These are phyloP conservation scores for Podila clonocystis DNA, from an alignment of 192 early-diverging fungal species.

Conservation along the genomic window DNA sequence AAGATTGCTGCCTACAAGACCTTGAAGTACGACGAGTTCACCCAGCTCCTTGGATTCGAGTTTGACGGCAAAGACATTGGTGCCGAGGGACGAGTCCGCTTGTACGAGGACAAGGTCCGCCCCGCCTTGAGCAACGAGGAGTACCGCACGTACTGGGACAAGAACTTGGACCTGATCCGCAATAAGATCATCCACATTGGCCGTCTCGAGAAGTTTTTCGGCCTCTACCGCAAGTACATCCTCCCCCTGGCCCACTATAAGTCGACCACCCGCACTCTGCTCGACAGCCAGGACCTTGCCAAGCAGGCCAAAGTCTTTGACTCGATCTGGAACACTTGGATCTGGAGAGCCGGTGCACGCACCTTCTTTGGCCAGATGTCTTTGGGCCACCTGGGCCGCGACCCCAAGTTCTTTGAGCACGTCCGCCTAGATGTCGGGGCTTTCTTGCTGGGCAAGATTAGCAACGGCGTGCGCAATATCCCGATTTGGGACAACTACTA, in stretches of 20 bases:
- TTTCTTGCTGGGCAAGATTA: slow-evolving; percentile 37
- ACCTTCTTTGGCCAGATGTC: slow-evolving; percentile 51
- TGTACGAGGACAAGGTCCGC: slow-evolving; percentile 46
- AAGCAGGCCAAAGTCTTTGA: slow-evolving; percentile 44
- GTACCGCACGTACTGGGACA: slow-evolving; percentile 43
- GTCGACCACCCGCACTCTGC: slow-evolving; percentile 23
- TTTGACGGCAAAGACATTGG: slow-evolving; percentile 35
- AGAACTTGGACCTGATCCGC: slow-evolving; percentile 42
- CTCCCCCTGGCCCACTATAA: slow-evolving; percentile 32
- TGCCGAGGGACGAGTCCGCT: slow-evolving; percentile 25
- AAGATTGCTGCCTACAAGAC: slow-evolving; percentile 51
- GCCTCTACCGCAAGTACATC: slow-evolving; percentile 38
- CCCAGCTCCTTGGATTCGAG: slow-evolving; percentile 47
- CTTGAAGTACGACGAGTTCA: slow-evolving; percentile 32
- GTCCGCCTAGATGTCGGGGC: slow-evolving; percentile 48
- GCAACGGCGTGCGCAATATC: slow-evolving; percentile 46
- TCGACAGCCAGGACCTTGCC: slow-evolving; percentile 16
- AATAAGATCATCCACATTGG: slow-evolving; percentile 49
- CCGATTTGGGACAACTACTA: slow-evolving; percentile 51
- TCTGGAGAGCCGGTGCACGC: slow-evolving; percentile 35
- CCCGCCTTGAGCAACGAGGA: slow-evolving; percentile 21
- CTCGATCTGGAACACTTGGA: slow-evolving; percentile 40
- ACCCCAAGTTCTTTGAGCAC: slow-evolving; percentile 52
- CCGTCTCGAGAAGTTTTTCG: slow-evolving; percentile 46
- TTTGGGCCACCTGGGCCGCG: slow-evolving; percentile 39